Evolutionary conservation across 2,329 filamentous ascomycete species (phyloP).

Genomic region (Penicillium sp.): DNA sequence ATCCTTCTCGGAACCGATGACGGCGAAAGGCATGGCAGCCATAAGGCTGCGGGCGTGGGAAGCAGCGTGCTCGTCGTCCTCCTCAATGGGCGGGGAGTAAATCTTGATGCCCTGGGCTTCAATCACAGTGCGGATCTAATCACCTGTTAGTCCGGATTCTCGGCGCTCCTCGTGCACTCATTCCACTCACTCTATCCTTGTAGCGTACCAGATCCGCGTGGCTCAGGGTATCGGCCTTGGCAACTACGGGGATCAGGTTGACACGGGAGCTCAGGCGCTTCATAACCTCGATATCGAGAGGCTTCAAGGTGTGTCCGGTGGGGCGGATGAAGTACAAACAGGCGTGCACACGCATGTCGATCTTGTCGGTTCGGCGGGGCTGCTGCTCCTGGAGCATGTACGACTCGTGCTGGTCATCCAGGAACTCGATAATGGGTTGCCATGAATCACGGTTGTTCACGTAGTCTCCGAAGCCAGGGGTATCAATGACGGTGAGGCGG

Average conservation of each 20-base stretch:
- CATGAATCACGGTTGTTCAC: slow-evolving; percentile 99
- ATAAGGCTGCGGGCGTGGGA: slow-evolving; percentile 93
- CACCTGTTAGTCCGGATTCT: slow-evolving; percentile 10
- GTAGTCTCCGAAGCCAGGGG: slow-evolving; percentile 98
- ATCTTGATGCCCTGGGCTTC: slow-evolving; percentile 99
- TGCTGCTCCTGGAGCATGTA: slow-evolving; percentile 99
- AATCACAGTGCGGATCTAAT: slow-evolving; percentile 86
- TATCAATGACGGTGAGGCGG: slow-evolving; percentile 97
- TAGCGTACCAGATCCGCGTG: slow-evolving; percentile 87
- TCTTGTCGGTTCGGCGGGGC: slow-evolving; percentile 96
- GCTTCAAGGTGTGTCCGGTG: slow-evolving; percentile 97
- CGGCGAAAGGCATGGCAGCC: slow-evolving; percentile 96
- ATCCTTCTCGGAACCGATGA: slow-evolving; percentile 98
- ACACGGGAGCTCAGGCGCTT: slow-evolving; percentile 97
- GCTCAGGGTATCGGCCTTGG: slow-evolving; percentile 97
- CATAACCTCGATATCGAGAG: slow-evolving; percentile 99
- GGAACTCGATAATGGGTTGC: slow-evolving; percentile 99
- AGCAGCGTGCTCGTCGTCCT: slow-evolving; percentile 94
- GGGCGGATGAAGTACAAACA: slow-evolving; percentile 99
- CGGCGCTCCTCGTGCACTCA: neutral
- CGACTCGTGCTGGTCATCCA: slow-evolving; percentile 99
- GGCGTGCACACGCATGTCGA: slow-evolving; percentile 96
- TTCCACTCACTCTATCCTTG: slow-evolving; percentile 78
- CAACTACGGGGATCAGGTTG: slow-evolving; percentile 96
- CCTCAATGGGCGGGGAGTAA: slow-evolving; percentile 95